phyloP scores from a whole-genome alignment of 345 rosid genomes.

The Murraya paniculata region DNA sequence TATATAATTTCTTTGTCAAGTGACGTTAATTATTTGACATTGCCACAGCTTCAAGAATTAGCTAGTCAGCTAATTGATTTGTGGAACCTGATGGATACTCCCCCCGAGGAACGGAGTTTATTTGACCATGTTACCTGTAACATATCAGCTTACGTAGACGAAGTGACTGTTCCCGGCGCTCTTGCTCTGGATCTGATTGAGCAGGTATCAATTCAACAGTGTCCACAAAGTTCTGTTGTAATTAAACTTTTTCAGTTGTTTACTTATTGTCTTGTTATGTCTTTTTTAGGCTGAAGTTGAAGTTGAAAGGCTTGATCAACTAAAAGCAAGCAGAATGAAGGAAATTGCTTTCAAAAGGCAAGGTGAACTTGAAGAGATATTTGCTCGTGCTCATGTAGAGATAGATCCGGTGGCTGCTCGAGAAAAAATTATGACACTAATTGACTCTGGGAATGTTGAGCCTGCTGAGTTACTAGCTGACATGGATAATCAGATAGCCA shows the following conservation, averaged over 20 bases:
- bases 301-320: constrained; percentile 93
- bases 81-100: constrained; percentile 98
- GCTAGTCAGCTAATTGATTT: constrained; percentile 81
- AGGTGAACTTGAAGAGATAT: constrained; percentile 93
- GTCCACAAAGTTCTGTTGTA: not conserved
- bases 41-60: constrained; percentile 87
- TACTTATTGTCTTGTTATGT: constrained; percentile 19
- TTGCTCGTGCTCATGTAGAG: constrained; percentile 70
- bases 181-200: constrained; percentile 88
- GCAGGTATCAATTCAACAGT: constrained; percentile 49
- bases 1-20: not conserved
- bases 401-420: constrained; percentile 80
- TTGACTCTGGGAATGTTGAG: constrained; percentile 88
- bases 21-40: constrained; percentile 12
- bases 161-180: constrained; percentile 74
- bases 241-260: constrained; percentile 13
- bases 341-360: constrained; percentile 96
- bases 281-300: constrained; percentile 78
- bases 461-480: constrained; percentile 89
- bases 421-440: constrained; percentile 76
- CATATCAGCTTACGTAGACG: constrained; percentile 80
- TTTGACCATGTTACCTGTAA: constrained; percentile 89
- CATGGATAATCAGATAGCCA: constrained; percentile 88
- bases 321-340: constrained; percentile 94
- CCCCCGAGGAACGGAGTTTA: constrained; percentile 75